Evolutionary conservation across 805 yeast species (phyloP), one percentile per base, ranked within the genome.

Genomic region (Nakazawaea sp.): DNA sequence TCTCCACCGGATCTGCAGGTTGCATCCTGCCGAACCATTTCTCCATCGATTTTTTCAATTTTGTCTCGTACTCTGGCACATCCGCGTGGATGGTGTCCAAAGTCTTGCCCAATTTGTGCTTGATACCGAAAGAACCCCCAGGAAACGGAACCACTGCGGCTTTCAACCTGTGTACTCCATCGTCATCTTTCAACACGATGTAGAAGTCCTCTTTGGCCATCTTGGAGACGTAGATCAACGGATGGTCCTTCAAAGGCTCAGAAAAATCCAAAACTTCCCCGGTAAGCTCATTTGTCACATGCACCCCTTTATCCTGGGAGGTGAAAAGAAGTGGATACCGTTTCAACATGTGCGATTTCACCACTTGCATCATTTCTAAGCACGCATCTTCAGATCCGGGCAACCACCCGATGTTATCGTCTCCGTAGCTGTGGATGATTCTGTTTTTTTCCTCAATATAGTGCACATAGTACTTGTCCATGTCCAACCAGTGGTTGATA

Each of bases 101-200:
- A 36, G 68, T 70, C 48, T 66, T 69, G 16, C 88, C 88, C 32
- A 81, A 46, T 45, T 80, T 81, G 40, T 67, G 50, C 45, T 64
- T 53, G 38, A 81, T 73, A 38, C 80, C 81, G 56, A 81, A 81
- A 1, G 80, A 73, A 4, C 88, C 88, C 33, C 89, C 89, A 3
- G 88, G 87, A 54, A 81, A 80, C 5, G 87, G 86, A 27, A 81
- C 88, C 1, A 81, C 86, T 4, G 83, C 87, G 1, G 85, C 89
- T 26, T 68, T 70, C 37, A 81, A 59, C 53, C 81, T 77, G 53
- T 81, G 87, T 30, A 52, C 48, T 2, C 75, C 83, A 0, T 62
- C 68, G 43, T 74, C 68, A 20, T 30, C 24, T 48, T 77, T 70
- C 50, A 62, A 52, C 31, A 78, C 87, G 27, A 81, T 43, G 50